Base-by-base conservation (phyloP, 2,329 filamentous ascomycete genomes). In the Diaporthe capsici region DNA sequence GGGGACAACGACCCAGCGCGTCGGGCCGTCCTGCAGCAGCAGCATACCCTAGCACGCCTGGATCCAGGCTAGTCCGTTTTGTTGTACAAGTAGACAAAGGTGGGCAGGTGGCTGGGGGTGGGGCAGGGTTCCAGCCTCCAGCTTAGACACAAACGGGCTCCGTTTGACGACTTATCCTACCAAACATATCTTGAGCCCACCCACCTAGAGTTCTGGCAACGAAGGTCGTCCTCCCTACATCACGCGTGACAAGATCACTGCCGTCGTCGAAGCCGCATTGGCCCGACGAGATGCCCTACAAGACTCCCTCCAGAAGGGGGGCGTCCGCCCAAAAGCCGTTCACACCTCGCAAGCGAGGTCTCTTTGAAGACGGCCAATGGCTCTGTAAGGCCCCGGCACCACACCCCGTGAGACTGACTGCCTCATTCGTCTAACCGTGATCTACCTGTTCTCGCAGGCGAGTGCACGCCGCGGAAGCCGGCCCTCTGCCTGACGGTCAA, bases 391-490 rank as follows among this genome's bases (percentile, higher is more conserved):
- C 53, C 15, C 34, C 49, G 55, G 60, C n/a, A n/a, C 7, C 37
- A 42, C 31, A 7, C 25, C 42, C 6, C 39, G 2, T 10, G 28
- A 17, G 47, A 68, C n/a, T 25, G 31, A 60, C 42, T 37, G 34
- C 28, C 39, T 28, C 47, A 20, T 39, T 12, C 8, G n/a, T 34
- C 44, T 63, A 4, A 53, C 31, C 31, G 13, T 68, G 31, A 68
- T 13, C 28, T 17, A 15, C 20, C n/a, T 51, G 7, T 17, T 1
- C 47, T 55, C 9, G 34, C n/a, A 87, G 85, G 86, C 79, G 85
- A 88, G 76, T 88, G 87, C 75, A 81, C 82, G 34, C 87, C 86
- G 34, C 86, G 84, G 20, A 79, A 80, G 37, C 80, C 79, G 37
- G 86, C 86, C 9, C 78, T 79, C 13, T 80, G 82, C 49, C 80